Evolutionary conservation across 495 filamentous ascomycete species (phyloP).

Genomic region (Mytilinidion resinicola): DNA sequence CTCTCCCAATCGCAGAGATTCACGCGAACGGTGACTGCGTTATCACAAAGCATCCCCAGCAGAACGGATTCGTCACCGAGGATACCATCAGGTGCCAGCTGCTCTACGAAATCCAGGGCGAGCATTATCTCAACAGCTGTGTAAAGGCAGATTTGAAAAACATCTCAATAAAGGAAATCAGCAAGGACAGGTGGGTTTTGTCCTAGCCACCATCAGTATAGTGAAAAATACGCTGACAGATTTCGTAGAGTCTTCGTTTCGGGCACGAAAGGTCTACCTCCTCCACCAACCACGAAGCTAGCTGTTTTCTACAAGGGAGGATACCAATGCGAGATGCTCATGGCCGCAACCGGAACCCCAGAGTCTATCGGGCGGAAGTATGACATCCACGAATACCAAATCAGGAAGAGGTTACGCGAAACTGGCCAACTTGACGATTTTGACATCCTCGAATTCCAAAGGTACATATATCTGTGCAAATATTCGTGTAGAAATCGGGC

Average conservation of each 20-base stretch:
- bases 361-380: conserved; percentile 44
- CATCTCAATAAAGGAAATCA: conserved; percentile 36
- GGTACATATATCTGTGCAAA: background rate
- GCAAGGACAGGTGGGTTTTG: conserved; percentile 12
- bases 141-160: conserved; percentile 47
- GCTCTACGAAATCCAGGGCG: conserved; percentile 56
- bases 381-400: conserved; percentile 39
- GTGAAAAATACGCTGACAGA: background rate
- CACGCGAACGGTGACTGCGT: conserved; percentile 41
- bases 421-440: conserved; percentile 11
- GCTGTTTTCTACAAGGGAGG: conserved; percentile 45
- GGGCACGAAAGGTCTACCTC: conserved; percentile 40
- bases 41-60: conserved; percentile 29
- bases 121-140: conserved; percentile 49
- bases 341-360: conserved; percentile 37
- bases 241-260: conserved; percentile 34
- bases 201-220: background rate
- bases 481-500: background rate
- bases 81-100: conserved; percentile 51
- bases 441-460: conserved; percentile 25
- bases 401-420: conserved; percentile 18
- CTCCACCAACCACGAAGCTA: conserved; percentile 49
- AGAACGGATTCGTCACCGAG: conserved; percentile 34
- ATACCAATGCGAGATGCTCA: conserved; percentile 39
- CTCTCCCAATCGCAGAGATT: conserved; percentile 55